These are phyloP conservation scores for Coniosporium tulheliwenetii DNA, from an alignment of 2,329 filamentous ascomycete genomes.

Conservation along the genomic window DNA sequence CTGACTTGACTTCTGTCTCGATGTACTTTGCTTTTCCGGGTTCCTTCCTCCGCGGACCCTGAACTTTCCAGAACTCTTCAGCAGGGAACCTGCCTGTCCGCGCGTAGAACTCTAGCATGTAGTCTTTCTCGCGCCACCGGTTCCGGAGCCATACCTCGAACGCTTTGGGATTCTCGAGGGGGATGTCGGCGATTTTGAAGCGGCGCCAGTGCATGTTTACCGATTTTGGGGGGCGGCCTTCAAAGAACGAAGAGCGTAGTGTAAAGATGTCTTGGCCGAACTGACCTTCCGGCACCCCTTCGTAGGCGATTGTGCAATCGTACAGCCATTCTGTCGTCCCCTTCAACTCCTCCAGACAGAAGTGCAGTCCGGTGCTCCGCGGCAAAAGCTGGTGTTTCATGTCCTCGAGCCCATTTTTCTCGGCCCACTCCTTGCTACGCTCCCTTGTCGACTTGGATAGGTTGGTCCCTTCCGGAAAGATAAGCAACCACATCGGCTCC, in stretches of 20 bases:
- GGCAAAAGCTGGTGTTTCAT: constrained; percentile 62
- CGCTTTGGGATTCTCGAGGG: constrained; percentile 52
- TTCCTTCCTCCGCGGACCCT: constrained; percentile 9
- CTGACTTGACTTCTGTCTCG: constrained; percentile 31
- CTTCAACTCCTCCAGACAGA: constrained; percentile 61
- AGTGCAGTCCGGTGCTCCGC: constrained; percentile 65
- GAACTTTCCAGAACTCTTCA: constrained; percentile 32
- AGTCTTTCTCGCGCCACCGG: constrained; percentile 86
- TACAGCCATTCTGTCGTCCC: constrained; percentile 69
- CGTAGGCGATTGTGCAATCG: constrained; percentile 90
- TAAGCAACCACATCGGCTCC: constrained; percentile 78
- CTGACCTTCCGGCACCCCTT: constrained; percentile 67
- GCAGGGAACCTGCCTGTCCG: constrained; percentile 65
- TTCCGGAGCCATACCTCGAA: constrained; percentile 79
- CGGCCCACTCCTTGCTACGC: constrained; percentile 60
- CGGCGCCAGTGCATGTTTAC: constrained; percentile 96
- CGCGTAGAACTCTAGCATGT: constrained; percentile 65
- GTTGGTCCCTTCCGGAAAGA: constrained; percentile 83
- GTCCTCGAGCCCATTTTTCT: constrained; percentile 58
- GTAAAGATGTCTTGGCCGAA: constrained; percentile 90
- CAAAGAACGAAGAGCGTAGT: constrained; percentile 71
- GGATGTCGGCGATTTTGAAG: constrained; percentile 67
- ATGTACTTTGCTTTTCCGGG: constrained; percentile 24
- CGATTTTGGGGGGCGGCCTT: constrained; percentile 79
- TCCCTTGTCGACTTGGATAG: constrained; percentile 52